Percentiles rank a stretch among this genome's conserved stretches.
Conservation (phyloP, 805 yeast species). For the Cephaloascus albidus region DNA sequence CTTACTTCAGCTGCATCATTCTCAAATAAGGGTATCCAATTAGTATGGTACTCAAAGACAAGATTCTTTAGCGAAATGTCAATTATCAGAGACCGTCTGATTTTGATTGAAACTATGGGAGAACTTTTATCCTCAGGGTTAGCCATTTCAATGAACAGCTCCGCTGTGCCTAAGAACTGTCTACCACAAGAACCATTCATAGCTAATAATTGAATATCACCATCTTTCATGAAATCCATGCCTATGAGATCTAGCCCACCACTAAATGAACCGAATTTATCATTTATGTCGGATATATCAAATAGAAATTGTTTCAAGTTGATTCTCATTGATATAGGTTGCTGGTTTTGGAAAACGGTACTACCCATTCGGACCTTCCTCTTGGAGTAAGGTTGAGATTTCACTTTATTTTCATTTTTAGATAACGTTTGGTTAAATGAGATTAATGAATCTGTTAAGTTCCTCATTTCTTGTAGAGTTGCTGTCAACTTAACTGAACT, state of each 20-base stretch:
- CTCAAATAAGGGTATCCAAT: slow-evolving; percentile 43
- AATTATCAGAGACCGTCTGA: slow-evolving; percentile 20
- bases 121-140: slow-evolving; percentile 19
- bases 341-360: background rate
- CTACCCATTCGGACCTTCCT: slow-evolving; percentile 3
- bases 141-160: slow-evolving; percentile 20
- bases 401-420: background rate
- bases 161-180: slow-evolving; percentile 5
- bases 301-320: slow-evolving; percentile 1
- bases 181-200: slow-evolving; percentile 6
- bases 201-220: slow-evolving; percentile 8
- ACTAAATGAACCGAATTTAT: slow-evolving; percentile 3
- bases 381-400: background rate
- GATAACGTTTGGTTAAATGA: background rate
- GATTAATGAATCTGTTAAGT: background rate
- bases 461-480: background rate
- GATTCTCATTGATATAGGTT: slow-evolving; percentile 2
- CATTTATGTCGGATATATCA: background rate
- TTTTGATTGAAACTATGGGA: slow-evolving; percentile 31
- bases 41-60: slow-evolving; percentile 47
- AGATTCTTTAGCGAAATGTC: slow-evolving; percentile 39
- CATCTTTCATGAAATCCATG: slow-evolving; percentile 5
- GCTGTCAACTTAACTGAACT: background rate
- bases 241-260: background rate
- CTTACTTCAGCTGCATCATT: slow-evolving; percentile 1